These are phyloP conservation scores for Otatea glauca DNA, from an alignment of 176 grass and related monocot species.

Conservation along the genomic window DNA sequence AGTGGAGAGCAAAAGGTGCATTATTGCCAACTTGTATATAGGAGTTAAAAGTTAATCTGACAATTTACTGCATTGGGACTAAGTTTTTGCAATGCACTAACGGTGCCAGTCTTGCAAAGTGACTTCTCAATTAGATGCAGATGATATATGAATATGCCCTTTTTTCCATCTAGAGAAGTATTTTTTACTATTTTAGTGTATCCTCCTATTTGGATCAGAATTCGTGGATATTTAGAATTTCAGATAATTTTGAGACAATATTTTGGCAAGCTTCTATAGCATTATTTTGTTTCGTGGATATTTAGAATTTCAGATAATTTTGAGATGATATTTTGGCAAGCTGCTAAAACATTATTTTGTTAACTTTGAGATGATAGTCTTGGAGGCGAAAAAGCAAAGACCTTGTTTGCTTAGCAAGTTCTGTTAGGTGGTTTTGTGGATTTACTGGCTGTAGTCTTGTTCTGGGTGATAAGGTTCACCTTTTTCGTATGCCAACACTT, in stretches of 20 bases:
- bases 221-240: neutral
- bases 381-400: neutral
- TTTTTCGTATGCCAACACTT: slow-evolving; percentile 17
- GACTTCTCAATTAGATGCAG: neutral
- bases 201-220: slow-evolving; percentile 10
- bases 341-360: slow-evolving; percentile 13
- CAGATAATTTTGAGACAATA: neutral
- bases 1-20: neutral
- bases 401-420: neutral
- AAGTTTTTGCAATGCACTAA: neutral
- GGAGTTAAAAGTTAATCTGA: neutral
- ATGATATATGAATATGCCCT: neutral
- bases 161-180: slow-evolving; percentile 16
- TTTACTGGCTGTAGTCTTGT: neutral
- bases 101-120: neutral
- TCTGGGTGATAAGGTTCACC: neutral
- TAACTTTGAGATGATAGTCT: neutral
- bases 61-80: neutral
- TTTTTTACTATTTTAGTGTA: slow-evolving; percentile 5
- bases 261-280: slow-evolving; percentile 12
- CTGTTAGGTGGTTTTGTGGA: neutral
- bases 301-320: neutral
- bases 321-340: neutral
- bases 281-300: slow-evolving; percentile 1
- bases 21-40: neutral